phyloP scores from a whole-genome alignment of 805 yeast genomes.

The Ogataea pignaliae region DNA sequence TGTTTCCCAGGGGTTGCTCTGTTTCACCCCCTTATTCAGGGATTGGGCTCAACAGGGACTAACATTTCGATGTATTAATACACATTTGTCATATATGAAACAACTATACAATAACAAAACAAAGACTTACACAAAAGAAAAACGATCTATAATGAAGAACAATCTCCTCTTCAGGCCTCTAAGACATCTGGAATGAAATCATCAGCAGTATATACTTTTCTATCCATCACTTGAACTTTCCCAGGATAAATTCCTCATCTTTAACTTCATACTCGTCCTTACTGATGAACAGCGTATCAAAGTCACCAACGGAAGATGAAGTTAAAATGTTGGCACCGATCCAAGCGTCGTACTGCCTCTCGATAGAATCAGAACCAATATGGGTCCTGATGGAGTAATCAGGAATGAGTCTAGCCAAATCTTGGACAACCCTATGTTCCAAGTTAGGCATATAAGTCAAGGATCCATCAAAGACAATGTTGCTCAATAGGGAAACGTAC shows the following conservation, averaged over 20 bases:
- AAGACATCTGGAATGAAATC: too few species aligned
- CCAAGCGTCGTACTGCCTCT: conserved; percentile 61
- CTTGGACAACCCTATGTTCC: conserved; percentile 50
- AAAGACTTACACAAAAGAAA: too few species aligned
- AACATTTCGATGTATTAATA: too few species aligned
- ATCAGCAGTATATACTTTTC: too few species aligned
- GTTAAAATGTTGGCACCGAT: conserved; percentile 70
- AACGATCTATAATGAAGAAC: too few species aligned
- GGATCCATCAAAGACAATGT: conserved; percentile 60
- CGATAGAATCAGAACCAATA: conserved; percentile 38
- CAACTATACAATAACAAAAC: too few species aligned
- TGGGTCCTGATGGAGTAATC: conserved; percentile 39
- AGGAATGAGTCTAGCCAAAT: conserved; percentile 51
- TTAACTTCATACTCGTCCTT: conserved; percentile 62
- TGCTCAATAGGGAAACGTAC: conserved; percentile 37
- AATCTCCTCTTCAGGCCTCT: too few species aligned
- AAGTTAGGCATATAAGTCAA: conserved; percentile 52
- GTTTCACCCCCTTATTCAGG: too few species aligned
- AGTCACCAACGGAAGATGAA: conserved; percentile 43
- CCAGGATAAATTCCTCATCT: conserved; percentile 45
- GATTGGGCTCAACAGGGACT: too few species aligned
- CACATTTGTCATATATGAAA: too few species aligned
- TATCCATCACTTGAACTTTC: conserved; percentile 42
- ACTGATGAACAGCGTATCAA: conserved; percentile 56
- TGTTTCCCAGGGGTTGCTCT: too few species aligned